Evolutionary conservation across 1,284 basidiomycete genomes (phyloP).

Genomic region (Austroboletus novae-zelandiae): DNA sequence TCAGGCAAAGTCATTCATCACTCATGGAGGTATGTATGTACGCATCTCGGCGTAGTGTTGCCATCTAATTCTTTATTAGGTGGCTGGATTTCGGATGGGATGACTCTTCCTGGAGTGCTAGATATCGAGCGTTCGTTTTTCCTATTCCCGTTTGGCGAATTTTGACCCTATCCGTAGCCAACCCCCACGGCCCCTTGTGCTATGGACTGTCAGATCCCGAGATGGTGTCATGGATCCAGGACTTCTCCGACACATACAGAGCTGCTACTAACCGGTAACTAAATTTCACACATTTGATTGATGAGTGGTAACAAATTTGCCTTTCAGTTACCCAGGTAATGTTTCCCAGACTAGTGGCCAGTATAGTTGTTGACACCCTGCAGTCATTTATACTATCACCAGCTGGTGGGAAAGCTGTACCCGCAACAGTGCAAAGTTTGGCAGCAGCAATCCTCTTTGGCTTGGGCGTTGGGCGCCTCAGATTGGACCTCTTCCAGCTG

Average conservation of each 20-base stretch:
- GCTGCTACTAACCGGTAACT: conserved; percentile 44
- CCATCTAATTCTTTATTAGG: conserved; percentile 33
- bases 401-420: conserved; percentile 71
- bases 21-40: conserved; percentile 49
- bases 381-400: conserved; percentile 62
- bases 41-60: background rate
- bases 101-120: conserved; percentile 63
- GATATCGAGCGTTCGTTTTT: conserved; percentile 55
- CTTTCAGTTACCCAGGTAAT: conserved; percentile 37
- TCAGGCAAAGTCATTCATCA: conserved; percentile 55
- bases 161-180: conserved; percentile 35
- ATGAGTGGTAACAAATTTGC: background rate
- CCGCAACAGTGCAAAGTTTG: conserved; percentile 52
- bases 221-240: conserved; percentile 63
- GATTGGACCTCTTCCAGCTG: conserved; percentile 55
- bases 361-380: background rate
- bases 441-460: conserved; percentile 53
- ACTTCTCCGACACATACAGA: conserved; percentile 65
- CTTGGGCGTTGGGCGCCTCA: conserved; percentile 51
- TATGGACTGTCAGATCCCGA: conserved; percentile 51
- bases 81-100: conserved; percentile 57
- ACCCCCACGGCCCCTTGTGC: conserved; percentile 49
- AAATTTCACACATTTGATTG: background rate
- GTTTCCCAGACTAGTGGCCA: background rate
- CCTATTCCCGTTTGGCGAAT: background rate